These are phyloP conservation scores for Paramecium pentaurelia DNA, from an alignment of 73 alveolate genomes.

Conservation along the genomic window DNA sequence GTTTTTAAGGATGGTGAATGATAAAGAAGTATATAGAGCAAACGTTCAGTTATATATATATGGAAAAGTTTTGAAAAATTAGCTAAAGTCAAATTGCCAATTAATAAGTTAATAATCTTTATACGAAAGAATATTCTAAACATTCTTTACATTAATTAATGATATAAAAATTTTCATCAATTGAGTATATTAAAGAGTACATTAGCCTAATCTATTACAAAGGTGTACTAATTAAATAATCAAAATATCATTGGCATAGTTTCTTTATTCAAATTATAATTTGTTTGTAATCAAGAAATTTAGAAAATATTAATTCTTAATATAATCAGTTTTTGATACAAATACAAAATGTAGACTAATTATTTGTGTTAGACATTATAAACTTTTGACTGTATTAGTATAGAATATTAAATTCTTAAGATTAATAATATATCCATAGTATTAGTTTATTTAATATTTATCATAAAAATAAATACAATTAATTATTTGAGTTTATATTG, in stretches of 20 bases:
- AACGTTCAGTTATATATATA: background rate
- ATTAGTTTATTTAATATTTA: no score
- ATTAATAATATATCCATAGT: background rate
- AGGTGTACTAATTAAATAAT: no score
- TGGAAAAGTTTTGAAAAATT: background rate
- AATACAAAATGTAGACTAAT: no score
- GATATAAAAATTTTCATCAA: background rate
- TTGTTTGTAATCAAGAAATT: no score
- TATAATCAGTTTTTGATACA: background rate
- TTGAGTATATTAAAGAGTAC: background rate
- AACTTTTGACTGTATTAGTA: no score
- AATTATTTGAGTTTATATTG: background rate
- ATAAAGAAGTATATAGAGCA: background rate
- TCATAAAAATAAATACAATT: background rate
- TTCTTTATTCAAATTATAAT: no score
- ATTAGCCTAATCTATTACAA: no score
- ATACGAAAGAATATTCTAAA: background rate
- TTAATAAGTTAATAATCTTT: background rate
- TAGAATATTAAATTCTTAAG: background rate
- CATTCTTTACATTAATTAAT: background rate
- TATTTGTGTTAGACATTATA: no score
- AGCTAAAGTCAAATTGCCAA: background rate
- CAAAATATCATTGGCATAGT: no score
- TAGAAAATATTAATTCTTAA: background rate
- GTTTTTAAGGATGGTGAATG: background rate